phyloP scores from a whole-genome alignment of 1,139 yeast species.

The Suhomyces bokatorum region DNA sequence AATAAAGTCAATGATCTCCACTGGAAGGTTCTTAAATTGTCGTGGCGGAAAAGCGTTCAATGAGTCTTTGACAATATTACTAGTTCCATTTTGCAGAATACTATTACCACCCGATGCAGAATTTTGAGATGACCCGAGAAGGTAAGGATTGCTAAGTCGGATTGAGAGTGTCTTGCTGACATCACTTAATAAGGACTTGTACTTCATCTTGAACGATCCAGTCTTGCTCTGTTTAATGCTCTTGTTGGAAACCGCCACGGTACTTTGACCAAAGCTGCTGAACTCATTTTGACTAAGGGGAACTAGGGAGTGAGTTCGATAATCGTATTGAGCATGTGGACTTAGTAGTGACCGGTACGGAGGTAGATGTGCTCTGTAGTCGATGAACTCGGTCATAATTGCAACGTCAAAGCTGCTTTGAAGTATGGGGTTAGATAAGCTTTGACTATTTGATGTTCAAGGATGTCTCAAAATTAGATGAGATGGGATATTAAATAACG shows the following conservation, averaged over 20 bases:
- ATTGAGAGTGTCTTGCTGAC: conserved; percentile 32
- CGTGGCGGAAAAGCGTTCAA: conserved; percentile 9
- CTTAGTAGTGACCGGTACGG: conserved; percentile 46
- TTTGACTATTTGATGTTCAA: no score
- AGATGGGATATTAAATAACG: not conserved
- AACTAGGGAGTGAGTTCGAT: conserved; percentile 40
- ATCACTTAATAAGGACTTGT: conserved; percentile 43
- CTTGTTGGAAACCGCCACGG: conserved; percentile 17
- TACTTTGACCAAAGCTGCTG: conserved; percentile 16
- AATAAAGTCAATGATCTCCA: conserved; percentile 37
- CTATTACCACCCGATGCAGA: not conserved
- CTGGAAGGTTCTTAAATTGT: conserved; percentile 30
- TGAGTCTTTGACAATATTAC: conserved; percentile 6
- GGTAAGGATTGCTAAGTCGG: conserved; percentile 23
- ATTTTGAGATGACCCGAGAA: conserved; percentile 8
- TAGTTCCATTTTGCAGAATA: conserved; percentile 3
- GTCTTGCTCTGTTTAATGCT: conserved; percentile 11
- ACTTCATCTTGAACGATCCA: conserved; percentile 40
- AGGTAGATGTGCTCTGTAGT: conserved; percentile 41
- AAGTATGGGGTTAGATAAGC: no score
- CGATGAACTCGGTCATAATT: conserved; percentile 16
- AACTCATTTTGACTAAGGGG: conserved; percentile 41
- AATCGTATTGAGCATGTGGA: conserved; percentile 47
- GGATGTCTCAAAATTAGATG: not conserved
- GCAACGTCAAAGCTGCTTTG: not conserved